phyloP scores from a whole-genome alignment of 202 grass and related monocot genomes.

The Hordeum pubiflorum region DNA sequence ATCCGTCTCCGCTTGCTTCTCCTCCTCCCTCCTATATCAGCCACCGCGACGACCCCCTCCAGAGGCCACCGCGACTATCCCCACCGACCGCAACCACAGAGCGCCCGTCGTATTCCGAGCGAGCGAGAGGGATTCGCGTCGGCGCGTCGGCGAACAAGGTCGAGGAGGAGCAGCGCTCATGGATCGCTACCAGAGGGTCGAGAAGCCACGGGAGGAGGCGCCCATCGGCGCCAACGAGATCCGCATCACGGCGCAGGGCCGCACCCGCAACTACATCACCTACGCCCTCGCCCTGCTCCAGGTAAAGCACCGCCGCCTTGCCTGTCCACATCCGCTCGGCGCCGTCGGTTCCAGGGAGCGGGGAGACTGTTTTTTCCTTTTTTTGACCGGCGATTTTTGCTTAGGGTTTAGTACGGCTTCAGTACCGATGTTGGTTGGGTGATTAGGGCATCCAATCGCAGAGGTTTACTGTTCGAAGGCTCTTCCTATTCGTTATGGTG shows the following conservation, averaged over 20 bases:
- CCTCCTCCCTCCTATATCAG: background rate
- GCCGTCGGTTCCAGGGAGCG: background rate
- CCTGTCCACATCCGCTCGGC: no score
- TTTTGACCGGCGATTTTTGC: background rate
- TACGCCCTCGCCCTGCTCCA: slow-evolving; percentile 75
- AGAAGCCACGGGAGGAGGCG: slow-evolving; percentile 58
- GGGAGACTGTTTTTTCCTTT: background rate
- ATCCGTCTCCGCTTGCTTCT: slow-evolving; percentile 13
- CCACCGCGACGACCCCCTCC: background rate
- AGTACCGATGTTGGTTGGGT: background rate
- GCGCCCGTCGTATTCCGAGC: background rate
- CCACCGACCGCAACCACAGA: slow-evolving; percentile 4
- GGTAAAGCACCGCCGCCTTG: slow-evolving; percentile 14
- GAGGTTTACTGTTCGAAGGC: background rate
- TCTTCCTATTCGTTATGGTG: background rate
- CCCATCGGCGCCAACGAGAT: slow-evolving; percentile 71
- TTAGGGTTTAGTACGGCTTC: slow-evolving; percentile 25
- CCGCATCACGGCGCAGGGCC: slow-evolving; percentile 63
- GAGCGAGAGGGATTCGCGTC: background rate
- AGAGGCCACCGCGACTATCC: slow-evolving; percentile 4
- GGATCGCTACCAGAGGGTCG: slow-evolving; percentile 78
- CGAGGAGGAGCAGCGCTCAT: background rate
- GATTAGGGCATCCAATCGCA: background rate
- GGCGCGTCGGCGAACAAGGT: background rate
- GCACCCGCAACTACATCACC: slow-evolving; percentile 73